Base-by-base conservation (phyloP, 2,329 filamentous ascomycete species). In the Trichoderma brevicompactum region DNA sequence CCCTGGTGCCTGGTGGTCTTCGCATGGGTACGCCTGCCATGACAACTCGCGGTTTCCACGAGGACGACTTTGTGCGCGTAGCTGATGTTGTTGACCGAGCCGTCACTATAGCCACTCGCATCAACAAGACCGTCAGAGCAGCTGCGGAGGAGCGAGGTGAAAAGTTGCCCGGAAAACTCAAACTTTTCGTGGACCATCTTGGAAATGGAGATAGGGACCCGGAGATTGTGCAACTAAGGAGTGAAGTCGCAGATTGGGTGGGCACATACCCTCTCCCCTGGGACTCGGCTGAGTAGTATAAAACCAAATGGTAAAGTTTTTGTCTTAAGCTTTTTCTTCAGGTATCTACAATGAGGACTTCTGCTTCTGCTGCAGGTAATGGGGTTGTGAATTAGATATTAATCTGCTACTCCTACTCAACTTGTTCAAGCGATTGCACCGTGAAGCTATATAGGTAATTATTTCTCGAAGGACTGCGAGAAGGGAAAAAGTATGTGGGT, bases 1-100 rank as follows among this genome's bases (percentile, higher is more conserved):
- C 95, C 1, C 86, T 99, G 74, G 92, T 94, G 69, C 95, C 95
- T 13, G 94, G 94, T 70, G 95, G 95, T 69, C 85, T 99, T 69
- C 90, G 95, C 70, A 94, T 99, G 80, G 95, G 95, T 64, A 95
- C 94, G 0, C 95, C 95, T 0, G 95, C 95, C 71, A 99, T 99
- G 95, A 98, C 95, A 23, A 97, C 92, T 17, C 88, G 95, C 67
- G 95, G 94, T n/a, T 94, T 99, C 77, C 86, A 85, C 71, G 89
- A 94, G 73, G 88, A 90, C 64, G 95, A 99, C 79, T 99, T 98
- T 79, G 87, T 87, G 63, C 87, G 91, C 15, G 92, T 96, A 13
- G 92, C 92, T 13, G 90, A 92, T 73, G 92, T 96, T 69, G 91
- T 96, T 61, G 91, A 94, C 79, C 88, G 91, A 54, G 90, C 91